Evolutionary conservation across 2,329 filamentous ascomycete genomes (phyloP), one percentile per base, ranked within the genome.

Genomic region (Fusarium devonianum): DNA sequence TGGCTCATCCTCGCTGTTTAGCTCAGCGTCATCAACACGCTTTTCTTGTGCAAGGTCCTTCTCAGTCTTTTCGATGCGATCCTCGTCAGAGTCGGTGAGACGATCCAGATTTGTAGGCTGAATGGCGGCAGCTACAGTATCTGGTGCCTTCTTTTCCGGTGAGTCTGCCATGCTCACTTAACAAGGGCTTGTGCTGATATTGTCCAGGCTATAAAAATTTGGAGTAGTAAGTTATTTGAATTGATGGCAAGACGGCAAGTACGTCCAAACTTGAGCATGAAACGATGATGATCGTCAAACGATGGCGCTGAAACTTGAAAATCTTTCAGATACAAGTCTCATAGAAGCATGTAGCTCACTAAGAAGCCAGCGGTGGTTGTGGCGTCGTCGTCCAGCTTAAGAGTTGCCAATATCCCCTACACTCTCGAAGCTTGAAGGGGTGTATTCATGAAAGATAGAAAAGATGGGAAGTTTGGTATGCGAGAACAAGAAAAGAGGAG

Each of bases 121-220:
- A 17, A 67, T 45, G n/a, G 63, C 55, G 36, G 65, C 65, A 29
- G 66, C 67, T 33, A 62, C 54, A 33, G 58, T 52, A 53, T 71
- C 67, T 23, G 66, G 57, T 22, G 67, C 62, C 48, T 66, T 63
- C 47, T 67, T 69, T 29, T 64, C 66, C 38, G 52, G 41, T 8
- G 57, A 53, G 21, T 62, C 62, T 36, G 65, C 52, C 69, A 71
- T 71, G 16, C 34, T 44, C 18, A 39, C 32, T 30, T 30, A 17
- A 45, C 26, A 36, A 19, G 34, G 35, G 35, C 38, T 44, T 49
- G n/a, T 13, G 37, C 44, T 32, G 43, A 42, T 10, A 19, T 44
- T 26, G 23, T 35, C 13, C 7, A 30, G 3, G 10, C n/a, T n/a
- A n/a, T n/a, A n/a, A n/a, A n/a, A n/a, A n/a, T n/a, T n/a, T n/a